These are phyloP conservation scores for Aureobasidium sp. DNA, from an alignment of 2,329 filamentous ascomycete species.

Conservation along the genomic window DNA sequence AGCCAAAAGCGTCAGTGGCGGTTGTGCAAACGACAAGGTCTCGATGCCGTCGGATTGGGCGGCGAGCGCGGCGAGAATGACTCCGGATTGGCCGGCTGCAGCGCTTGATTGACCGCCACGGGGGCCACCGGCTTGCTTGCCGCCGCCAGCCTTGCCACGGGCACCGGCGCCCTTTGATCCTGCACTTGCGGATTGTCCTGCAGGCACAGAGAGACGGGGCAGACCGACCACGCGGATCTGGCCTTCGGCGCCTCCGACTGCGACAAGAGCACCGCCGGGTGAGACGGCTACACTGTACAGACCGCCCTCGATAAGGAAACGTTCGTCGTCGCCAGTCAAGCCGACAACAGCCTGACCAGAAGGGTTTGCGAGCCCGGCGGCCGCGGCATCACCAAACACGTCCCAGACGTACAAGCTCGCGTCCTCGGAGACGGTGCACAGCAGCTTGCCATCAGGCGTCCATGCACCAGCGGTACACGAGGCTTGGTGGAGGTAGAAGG, in stretches of 20 bases:
- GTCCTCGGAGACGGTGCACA: constrained; percentile 86
- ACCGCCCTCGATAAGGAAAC: constrained; percentile 85
- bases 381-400: constrained; percentile 70
- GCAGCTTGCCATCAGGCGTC: constrained; percentile 76
- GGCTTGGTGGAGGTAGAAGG: constrained; percentile 82
- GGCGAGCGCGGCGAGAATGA: constrained; percentile 75
- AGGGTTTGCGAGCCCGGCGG: constrained; percentile 46
- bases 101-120: constrained; percentile 33
- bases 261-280: constrained; percentile 68
- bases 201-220: constrained; percentile 47
- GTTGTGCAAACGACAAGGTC: constrained; percentile 57
- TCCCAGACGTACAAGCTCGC: constrained; percentile 87
- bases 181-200: constrained; percentile 24
- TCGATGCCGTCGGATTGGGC: constrained; percentile 74
- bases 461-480: constrained; percentile 84
- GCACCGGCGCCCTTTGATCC: constrained; percentile 37
- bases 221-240: constrained; percentile 78
- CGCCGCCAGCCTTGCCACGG: constrained; percentile 40
- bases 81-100: constrained; percentile 48
- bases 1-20: constrained; percentile 52
- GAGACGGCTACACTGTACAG: constrained; percentile 81
- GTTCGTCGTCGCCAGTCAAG: constrained; percentile 71
- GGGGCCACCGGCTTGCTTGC: constrained; percentile 33
- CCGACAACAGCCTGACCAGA: constrained; percentile 58
- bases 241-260: constrained; percentile 80